Evolutionary conservation across 805 yeast genomes (phyloP).

Genomic region (Candida khao-thaluensis): DNA sequence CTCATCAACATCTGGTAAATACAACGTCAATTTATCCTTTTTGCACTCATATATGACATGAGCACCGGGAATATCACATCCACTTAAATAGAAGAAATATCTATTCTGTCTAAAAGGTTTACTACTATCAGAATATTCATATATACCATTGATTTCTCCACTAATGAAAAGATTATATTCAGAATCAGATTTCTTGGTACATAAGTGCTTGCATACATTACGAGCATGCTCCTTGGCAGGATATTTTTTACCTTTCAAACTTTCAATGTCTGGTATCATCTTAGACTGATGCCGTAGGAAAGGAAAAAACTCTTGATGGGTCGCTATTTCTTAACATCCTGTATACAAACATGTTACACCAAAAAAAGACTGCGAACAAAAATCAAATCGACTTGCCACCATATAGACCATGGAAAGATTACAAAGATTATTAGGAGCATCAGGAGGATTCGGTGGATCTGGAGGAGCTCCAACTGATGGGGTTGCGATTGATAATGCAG

Average conservation of each 20-base stretch:
- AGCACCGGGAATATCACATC: constrained; percentile 78
- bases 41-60: constrained; percentile 58
- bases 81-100: constrained; percentile 84
- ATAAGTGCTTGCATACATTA: constrained; percentile 46
- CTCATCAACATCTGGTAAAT: constrained; percentile 76
- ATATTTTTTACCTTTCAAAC: constrained; percentile 49
- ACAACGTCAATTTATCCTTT: constrained; percentile 61
- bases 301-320: background rate
- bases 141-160: constrained; percentile 57
- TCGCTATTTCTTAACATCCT: no score
- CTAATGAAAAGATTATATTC: constrained; percentile 50
- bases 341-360: background rate
- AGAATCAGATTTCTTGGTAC: constrained; percentile 22
- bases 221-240: constrained; percentile 81
- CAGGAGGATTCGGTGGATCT: constrained; percentile 45
- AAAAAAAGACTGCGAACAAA: constrained; percentile 7
- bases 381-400: constrained; percentile 21
- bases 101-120: constrained; percentile 85
- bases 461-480: constrained; percentile 56
- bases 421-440: constrained; percentile 46
- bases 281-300: constrained; percentile 3
- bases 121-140: constrained; percentile 77
- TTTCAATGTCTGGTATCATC: constrained; percentile 7
- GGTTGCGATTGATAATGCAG: constrained; percentile 90
- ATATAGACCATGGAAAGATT: constrained; percentile 45